phyloP scores from a whole-genome alignment of 495 filamentous ascomycete genomes.

The Neurospora terricola region DNA sequence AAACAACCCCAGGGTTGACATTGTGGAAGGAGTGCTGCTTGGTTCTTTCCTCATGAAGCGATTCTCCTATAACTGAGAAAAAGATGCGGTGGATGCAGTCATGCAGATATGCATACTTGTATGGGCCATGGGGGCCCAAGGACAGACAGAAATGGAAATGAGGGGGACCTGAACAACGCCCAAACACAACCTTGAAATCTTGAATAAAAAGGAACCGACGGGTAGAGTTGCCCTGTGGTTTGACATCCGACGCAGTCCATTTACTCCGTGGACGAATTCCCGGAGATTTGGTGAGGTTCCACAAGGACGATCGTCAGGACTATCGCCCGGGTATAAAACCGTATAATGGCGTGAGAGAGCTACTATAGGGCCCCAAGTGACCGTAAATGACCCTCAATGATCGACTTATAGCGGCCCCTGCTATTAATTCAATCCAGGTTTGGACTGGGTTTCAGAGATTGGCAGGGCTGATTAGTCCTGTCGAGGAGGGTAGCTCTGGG shows the following conservation, averaged over 20 bases:
- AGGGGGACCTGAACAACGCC: too few relatives aligned
- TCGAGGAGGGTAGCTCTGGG: not conserved
- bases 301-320: not conserved
- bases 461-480: not conserved
- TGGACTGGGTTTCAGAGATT: not conserved
- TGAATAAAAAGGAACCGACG: too few relatives aligned
- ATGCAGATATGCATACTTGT: too few relatives aligned
- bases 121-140: too few relatives aligned
- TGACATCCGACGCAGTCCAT: too few relatives aligned
- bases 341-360: constrained; percentile 3
- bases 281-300: constrained; percentile 1
- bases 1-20: too few relatives aligned
- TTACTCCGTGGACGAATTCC: constrained; percentile 2
- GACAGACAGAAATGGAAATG: too few relatives aligned
- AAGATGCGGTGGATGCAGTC: too few relatives aligned
- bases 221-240: not conserved
- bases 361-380: not conserved
- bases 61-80: too few relatives aligned
- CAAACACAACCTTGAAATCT: too few relatives aligned
- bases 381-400: not conserved
- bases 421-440: not conserved
- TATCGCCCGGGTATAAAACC: constrained; percentile 1
- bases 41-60: too few relatives aligned
- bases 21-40: too few relatives aligned
- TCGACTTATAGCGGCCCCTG: not conserved